phyloP scores from a whole-genome alignment of 2,329 filamentous ascomycete species.

The Lanzia echinophila region DNA sequence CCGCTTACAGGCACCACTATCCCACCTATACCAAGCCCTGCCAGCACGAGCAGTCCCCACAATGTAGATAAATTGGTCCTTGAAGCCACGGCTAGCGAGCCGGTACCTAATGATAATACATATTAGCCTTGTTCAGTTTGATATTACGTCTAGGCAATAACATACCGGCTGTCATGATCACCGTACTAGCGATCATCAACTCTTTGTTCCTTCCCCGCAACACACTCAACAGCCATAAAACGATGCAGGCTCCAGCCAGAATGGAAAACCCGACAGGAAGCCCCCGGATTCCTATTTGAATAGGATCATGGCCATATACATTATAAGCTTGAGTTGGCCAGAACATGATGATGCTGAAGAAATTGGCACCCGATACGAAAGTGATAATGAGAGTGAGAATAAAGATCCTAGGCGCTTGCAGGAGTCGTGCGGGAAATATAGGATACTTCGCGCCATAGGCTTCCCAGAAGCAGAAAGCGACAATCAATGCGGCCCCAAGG shows the following conservation, averaged over 20 bases:
- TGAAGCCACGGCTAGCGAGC: slow-evolving; percentile 43
- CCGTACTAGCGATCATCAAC: slow-evolving; percentile 52
- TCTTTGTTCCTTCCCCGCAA: slow-evolving; percentile 52
- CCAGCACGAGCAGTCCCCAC: slow-evolving; percentile 53
- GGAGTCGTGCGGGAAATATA: too few relatives aligned
- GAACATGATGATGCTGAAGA: slow-evolving; percentile 40
- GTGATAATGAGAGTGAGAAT: slow-evolving; percentile 49
- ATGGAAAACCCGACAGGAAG: slow-evolving; percentile 60
- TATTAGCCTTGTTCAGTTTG: slow-evolving; percentile 32
- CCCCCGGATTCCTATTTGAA: slow-evolving; percentile 57
- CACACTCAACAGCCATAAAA: slow-evolving; percentile 49
- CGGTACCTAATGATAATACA: slow-evolving; percentile 39
- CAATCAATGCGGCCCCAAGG: slow-evolving; percentile 40
- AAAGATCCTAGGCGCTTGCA: slow-evolving; percentile 44
- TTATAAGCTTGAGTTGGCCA: slow-evolving; percentile 57
- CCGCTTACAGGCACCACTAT: slow-evolving; percentile 39
- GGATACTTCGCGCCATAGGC: slow-evolving; percentile 43
- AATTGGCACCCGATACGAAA: slow-evolving; percentile 52
- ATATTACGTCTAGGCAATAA: too few relatives aligned
- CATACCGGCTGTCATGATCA: slow-evolving; percentile 59
- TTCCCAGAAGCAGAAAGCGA: slow-evolving; percentile 47
- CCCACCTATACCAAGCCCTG: slow-evolving; percentile 58
- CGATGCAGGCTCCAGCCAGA: slow-evolving; percentile 52
- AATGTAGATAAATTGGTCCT: slow-evolving; percentile 47
- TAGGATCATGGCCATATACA: slow-evolving; percentile 57